phyloP scores from a whole-genome alignment of 805 yeast genomes.

The Yarrowia sp. region DNA sequence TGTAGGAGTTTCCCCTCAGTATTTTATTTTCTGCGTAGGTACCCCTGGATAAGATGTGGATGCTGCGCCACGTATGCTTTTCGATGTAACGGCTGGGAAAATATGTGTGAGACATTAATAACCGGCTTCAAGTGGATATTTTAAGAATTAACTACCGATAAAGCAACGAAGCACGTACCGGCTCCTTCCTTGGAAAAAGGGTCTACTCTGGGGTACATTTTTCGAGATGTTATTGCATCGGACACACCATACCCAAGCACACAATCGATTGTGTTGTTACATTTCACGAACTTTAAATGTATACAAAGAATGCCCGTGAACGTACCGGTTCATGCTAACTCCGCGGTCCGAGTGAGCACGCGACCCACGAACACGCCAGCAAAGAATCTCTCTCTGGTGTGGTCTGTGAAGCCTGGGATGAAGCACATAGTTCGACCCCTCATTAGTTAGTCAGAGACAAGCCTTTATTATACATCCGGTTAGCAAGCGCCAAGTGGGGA shows the following conservation, averaged over 20 bases:
- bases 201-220: background rate
- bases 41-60: background rate
- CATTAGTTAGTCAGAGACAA: background rate
- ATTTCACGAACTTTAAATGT: background rate
- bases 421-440: background rate
- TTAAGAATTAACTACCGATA: background rate
- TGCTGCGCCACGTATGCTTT: conserved; percentile 13
- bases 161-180: background rate
- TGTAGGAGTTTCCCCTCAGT: too few species aligned
- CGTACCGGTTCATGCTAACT: background rate
- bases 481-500: conserved; percentile 24
- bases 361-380: background rate
- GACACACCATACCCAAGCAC: background rate
- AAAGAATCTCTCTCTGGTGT: too few species aligned
- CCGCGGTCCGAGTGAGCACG: conserved; percentile 12
- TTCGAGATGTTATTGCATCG: background rate
- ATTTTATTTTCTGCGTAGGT: background rate
- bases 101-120: conserved; percentile 7
- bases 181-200: background rate
- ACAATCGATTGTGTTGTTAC: conserved; percentile 7
- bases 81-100: background rate
- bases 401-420: background rate
- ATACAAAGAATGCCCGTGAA: background rate
- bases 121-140: background rate
- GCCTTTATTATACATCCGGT: conserved; percentile 4